A percentile compares a stretch with the other conserved stretches of the same genome.
Conservation (phyloP, 371 early-diverging fungal genomes). For the Mucor ambiguus region DNA sequence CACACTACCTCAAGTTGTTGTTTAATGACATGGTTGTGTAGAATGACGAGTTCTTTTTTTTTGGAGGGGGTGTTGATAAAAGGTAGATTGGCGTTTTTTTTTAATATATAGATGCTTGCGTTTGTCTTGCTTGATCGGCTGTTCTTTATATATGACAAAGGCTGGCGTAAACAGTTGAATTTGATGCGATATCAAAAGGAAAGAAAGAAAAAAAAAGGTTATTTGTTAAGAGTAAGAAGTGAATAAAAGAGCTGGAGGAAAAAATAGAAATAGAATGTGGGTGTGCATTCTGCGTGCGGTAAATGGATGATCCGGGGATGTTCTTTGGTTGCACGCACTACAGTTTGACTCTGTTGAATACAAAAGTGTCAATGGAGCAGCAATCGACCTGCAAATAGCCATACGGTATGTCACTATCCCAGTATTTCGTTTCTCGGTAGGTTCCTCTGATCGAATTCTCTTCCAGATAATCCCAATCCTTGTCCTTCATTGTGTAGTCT, state of each 20-base stretch:
- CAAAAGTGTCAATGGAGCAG: not conserved
- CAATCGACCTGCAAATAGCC: conserved; percentile 9
- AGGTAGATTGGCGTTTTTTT: not conserved
- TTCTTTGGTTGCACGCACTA: not conserved
- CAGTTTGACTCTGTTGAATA: conserved; percentile 8
- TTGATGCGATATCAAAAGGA: not conserved
- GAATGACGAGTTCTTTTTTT: not conserved
- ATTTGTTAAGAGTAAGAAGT: not conserved
- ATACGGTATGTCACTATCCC: conserved; percentile 13
- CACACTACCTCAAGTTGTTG: not conserved
- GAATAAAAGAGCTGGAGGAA: not conserved
- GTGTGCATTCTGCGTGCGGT: not conserved
- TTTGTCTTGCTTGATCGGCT: too few species aligned
- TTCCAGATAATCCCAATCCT: conserved; percentile 3
- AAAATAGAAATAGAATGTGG: not conserved
- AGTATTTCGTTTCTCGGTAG: conserved; percentile 8
- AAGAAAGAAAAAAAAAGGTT: not conserved
- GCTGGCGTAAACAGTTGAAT: not conserved
- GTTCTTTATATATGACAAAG: not conserved
- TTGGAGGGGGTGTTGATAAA: not conserved
- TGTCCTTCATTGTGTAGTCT: conserved; percentile 11
- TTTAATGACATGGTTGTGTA: conserved; percentile 4
- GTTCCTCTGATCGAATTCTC: conserved; percentile 11
- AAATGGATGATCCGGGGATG: not conserved
- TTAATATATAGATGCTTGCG: too few species aligned